These are phyloP conservation scores for Ochromonas danica DNA, from an alignment of 108 stramenopile genomes.

Conservation along the genomic window DNA sequence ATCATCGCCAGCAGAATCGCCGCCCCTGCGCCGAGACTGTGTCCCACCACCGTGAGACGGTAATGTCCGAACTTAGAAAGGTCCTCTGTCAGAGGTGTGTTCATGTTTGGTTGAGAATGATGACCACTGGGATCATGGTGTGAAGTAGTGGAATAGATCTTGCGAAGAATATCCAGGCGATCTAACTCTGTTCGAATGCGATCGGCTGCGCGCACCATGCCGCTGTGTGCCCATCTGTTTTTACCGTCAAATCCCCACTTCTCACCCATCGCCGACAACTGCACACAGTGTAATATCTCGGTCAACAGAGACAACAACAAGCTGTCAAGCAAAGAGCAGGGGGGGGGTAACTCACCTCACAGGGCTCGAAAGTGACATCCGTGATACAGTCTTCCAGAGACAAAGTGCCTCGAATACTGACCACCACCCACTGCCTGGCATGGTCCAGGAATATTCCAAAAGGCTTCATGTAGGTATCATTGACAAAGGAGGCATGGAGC, in stretches of 20 bases:
- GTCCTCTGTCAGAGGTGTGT: not conserved
- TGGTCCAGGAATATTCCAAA: slow-evolving; percentile 89
- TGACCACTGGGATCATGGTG: not conserved
- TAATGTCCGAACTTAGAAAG: slow-evolving; percentile 52
- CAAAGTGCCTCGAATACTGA: slow-evolving; percentile 86
- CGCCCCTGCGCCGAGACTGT: slow-evolving; percentile 84
- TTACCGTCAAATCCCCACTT: slow-evolving; percentile 32
- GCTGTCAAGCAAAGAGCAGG: no score
- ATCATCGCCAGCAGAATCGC: slow-evolving; percentile 79
- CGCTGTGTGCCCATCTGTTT: not conserved
- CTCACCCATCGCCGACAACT: not conserved
- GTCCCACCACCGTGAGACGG: slow-evolving; percentile 78
- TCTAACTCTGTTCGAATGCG: slow-evolving; percentile 19
- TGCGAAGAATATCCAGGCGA: not conserved
- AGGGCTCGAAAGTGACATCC: slow-evolving; percentile 80
- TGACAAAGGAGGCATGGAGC: slow-evolving; percentile 77
- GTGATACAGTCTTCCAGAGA: slow-evolving; percentile 90
- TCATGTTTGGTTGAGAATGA: not conserved
- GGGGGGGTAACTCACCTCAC: slow-evolving; percentile 24
- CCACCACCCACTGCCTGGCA: slow-evolving; percentile 72
- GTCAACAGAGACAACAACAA: no score
- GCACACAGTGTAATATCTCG: no score
- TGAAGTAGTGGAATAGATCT: not conserved
- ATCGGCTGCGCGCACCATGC: slow-evolving; percentile 7
- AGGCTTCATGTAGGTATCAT: slow-evolving; percentile 71